Conservation (phyloP, 2,329 filamentous ascomycete species). For the Aureobasidium sp. region DNA sequence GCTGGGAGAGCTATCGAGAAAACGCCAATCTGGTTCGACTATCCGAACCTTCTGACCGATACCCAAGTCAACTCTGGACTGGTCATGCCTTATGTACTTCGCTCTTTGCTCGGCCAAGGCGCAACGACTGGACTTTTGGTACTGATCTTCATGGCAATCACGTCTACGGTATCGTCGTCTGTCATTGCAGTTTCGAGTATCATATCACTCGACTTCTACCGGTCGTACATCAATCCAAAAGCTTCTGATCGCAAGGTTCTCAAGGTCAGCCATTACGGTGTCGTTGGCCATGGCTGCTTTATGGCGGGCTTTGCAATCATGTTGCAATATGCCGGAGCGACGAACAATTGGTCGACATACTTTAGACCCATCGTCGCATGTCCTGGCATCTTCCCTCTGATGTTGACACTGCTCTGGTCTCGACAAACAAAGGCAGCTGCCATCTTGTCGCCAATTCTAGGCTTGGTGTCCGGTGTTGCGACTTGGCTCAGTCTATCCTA, state of each 20-base stretch:
- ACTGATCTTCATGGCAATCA: conserved; percentile 47
- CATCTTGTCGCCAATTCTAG: conserved; percentile 40
- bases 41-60: conserved; percentile 35
- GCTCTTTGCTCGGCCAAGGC: conserved; percentile 38
- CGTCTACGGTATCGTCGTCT: conserved; percentile 43
- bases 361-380: conserved; percentile 38
- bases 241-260: conserved; percentile 39
- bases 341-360: conserved; percentile 43
- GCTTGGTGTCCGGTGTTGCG: conserved; percentile 37
- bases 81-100: conserved; percentile 43
- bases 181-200: conserved; percentile 48
- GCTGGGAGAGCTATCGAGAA: conserved; percentile 40
- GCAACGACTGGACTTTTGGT: conserved; percentile 41
- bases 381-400: conserved; percentile 41
- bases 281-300: conserved; percentile 42
- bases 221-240: conserved; percentile 43
- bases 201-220: conserved; percentile 45
- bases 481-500: conserved; percentile 40
- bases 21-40: conserved; percentile 40
- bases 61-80: conserved; percentile 39
- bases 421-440: conserved; percentile 41
- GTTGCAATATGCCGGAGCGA: conserved; percentile 43
- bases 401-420: conserved; percentile 40
- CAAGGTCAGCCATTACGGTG: conserved; percentile 41
- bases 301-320: conserved; percentile 43